A percentile compares a stretch with the other conserved stretches of the same genome.
Evolutionary conservation across 495 filamentous ascomycete species (phyloP).

Genomic region (Penicillium fimorum): DNA sequence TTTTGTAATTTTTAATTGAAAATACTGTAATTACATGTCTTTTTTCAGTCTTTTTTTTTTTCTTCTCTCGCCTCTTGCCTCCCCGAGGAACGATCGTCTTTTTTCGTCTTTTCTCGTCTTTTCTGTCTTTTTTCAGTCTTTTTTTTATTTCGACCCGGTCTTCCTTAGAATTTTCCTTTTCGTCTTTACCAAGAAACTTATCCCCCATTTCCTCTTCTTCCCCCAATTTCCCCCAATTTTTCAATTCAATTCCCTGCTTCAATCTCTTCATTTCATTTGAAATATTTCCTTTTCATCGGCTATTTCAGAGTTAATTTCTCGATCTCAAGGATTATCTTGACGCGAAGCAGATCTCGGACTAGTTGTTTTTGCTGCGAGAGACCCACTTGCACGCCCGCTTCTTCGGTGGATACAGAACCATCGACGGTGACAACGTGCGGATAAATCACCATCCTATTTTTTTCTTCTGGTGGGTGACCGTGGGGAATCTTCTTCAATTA

Average conservation of each 20-base stretch:
- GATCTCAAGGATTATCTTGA: constrained; percentile 28
- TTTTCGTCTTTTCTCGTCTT: constrained; percentile 28
- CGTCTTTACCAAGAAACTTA: constrained; percentile 31
- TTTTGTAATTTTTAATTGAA: neutral
- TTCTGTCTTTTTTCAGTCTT: constrained; percentile 22
- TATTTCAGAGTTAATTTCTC: neutral
- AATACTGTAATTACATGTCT: neutral
- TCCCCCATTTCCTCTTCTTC: constrained; percentile 20
- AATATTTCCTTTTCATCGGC: neutral
- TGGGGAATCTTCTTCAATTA: constrained; percentile 47
- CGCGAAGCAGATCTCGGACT: constrained; percentile 45
- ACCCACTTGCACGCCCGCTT: constrained; percentile 49
- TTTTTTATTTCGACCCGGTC: constrained; percentile 14
- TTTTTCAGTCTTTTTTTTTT: constrained; percentile 11
- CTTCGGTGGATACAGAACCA: constrained; percentile 47
- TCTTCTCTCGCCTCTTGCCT: constrained; percentile 31
- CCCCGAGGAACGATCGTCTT: constrained; percentile 39
- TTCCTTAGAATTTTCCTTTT: constrained; percentile 22
- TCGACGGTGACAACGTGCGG: constrained; percentile 48
- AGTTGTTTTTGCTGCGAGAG: constrained; percentile 41
- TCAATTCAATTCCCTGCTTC: constrained; percentile 12
- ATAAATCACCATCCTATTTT: constrained; percentile 36
- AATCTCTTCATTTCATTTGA: constrained; percentile 18
- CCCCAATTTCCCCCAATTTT: constrained; percentile 3
- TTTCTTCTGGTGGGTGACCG: constrained; percentile 44